phyloP scores from a whole-genome alignment of 768 basidiomycete genomes.

The Mycena galopus region DNA sequence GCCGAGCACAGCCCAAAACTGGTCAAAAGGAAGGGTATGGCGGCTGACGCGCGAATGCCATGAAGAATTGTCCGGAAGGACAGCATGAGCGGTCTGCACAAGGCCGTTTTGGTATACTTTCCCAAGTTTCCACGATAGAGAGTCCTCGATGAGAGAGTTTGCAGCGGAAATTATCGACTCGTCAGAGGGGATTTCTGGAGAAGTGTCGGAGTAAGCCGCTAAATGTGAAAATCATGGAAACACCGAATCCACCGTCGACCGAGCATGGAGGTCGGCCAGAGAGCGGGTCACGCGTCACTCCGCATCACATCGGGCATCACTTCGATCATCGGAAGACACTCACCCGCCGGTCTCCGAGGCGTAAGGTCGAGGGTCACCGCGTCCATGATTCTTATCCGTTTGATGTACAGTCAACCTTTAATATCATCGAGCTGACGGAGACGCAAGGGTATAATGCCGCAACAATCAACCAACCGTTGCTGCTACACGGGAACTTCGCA shows the following conservation, averaged over 20 bases:
- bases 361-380: slow-evolving; percentile 3
- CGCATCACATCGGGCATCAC: background rate
- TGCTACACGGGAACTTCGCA: too few relatives aligned
- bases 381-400: background rate
- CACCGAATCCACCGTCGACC: too few relatives aligned
- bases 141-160: background rate
- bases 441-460: background rate
- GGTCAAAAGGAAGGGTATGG: slow-evolving; percentile 14
- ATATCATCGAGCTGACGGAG: background rate
- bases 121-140: slow-evolving; percentile 12
- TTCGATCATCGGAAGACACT: background rate
- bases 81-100: slow-evolving; percentile 1
- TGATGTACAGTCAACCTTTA: background rate
- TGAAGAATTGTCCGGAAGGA: slow-evolving; percentile 6
- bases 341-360: slow-evolving; percentile 9
- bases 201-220: background rate
- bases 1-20: slow-evolving; percentile 16
- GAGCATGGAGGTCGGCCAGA: too few relatives aligned
- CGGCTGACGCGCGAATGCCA: slow-evolving; percentile 12
- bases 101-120: background rate
- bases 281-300: too few relatives aligned
- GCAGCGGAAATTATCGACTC: slow-evolving; percentile 14
- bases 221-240: background rate
- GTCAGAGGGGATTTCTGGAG: slow-evolving; percentile 9
- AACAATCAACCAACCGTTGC: background rate